Conservation (phyloP, 1,139 yeast species). For the Ogataea hybrid region DNA sequence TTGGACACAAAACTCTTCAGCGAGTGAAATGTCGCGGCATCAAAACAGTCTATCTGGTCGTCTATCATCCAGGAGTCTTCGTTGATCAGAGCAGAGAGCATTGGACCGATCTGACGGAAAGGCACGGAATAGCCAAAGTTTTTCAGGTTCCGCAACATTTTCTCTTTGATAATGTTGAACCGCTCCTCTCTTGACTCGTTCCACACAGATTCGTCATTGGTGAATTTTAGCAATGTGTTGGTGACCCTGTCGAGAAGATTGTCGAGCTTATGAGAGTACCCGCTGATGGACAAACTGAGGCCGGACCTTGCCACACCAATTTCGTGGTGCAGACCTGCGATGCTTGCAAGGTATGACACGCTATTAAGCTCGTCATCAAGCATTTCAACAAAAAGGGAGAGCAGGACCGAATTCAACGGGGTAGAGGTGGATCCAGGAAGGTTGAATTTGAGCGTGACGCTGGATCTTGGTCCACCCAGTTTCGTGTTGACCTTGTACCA, state of each 20-base stretch:
- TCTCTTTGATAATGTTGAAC: slow-evolving; percentile 66
- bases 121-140: slow-evolving; percentile 79
- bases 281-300: slow-evolving; percentile 61
- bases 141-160: slow-evolving; percentile 55
- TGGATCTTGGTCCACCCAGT: slow-evolving; percentile 85
- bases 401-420: slow-evolving; percentile 55
- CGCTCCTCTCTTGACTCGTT: slow-evolving; percentile 38
- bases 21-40: slow-evolving; percentile 48
- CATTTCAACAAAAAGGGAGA: slow-evolving; percentile 64
- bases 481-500: slow-evolving; percentile 95
- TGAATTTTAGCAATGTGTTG: slow-evolving; percentile 48
- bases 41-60: slow-evolving; percentile 57
- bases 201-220: slow-evolving; percentile 33
- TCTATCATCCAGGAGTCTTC: slow-evolving; percentile 67
- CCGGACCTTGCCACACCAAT: slow-evolving; percentile 70
- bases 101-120: slow-evolving; percentile 66
- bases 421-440: slow-evolving; percentile 61
- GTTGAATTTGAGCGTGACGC: slow-evolving; percentile 62
- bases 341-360: slow-evolving; percentile 75
- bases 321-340: slow-evolving; percentile 70
- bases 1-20: slow-evolving; percentile 47
- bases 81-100: slow-evolving; percentile 60
- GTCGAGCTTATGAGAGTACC: slow-evolving; percentile 80
- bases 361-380: slow-evolving; percentile 76
- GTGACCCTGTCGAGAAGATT: slow-evolving; percentile 61